Evolutionary conservation across 768 basidiomycete species (phyloP), one percentile per base, ranked within the genome.

Genomic region (Inosperma sp.): DNA sequence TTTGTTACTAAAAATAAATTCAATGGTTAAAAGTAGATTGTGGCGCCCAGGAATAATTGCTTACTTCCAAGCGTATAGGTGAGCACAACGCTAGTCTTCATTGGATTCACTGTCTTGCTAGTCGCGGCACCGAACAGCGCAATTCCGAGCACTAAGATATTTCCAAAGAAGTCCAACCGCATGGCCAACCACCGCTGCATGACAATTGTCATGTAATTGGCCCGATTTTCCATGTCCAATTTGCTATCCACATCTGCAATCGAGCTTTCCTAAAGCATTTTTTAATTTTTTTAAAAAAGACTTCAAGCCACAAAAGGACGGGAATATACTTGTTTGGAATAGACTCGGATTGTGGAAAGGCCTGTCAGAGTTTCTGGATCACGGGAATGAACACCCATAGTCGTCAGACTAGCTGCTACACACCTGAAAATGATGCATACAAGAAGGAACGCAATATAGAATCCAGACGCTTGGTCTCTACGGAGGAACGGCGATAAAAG

Each of bases 181-280:
- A 84, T 62, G 3, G 74, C 73, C 2, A 86, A 69, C 83, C 83
- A 87, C 40, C 80, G 68, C 61, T 86, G 84, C 47, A 85, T 80
- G 5, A 77, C 68, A 36, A 85, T 72, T 0, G 79, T 81, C 74
- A 84, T 81, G 56, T 78, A 78, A 58, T 81, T 82, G 1, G 84
- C 83, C 48, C 77, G 65, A 58, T 84, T 82, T 57, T 84, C 79
- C 65, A 73, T 58, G 61, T 83, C 79, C 16, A 82, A 62, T 4
- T 80, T 78, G 4, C 67, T 53, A 51, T 85, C 78, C 14, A 80
- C 80, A 37, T 73, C 71, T 13, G 58, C 57, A 33, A 82, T 65
- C 48, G 80, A 77, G 1, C 75, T 73, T 14, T 64, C 61, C 75
- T 82, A 56, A 23, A n/a, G n/a, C 27, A 0, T 29, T 5, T 26